Conservation (phyloP, 1,139 yeast species). For the Scheffersomyces titani region DNA sequence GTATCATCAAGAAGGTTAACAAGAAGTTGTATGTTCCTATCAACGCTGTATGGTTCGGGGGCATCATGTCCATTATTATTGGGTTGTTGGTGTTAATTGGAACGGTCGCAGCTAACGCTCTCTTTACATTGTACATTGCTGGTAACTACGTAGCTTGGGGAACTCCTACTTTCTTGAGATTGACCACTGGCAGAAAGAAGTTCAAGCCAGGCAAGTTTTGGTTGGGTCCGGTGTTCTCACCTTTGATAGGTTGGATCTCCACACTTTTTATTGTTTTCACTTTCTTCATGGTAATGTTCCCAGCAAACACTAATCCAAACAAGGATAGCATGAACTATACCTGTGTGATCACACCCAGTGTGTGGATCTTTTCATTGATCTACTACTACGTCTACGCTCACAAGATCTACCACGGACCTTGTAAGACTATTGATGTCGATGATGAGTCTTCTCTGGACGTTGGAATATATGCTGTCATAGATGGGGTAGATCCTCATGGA, state of each 20-base stretch:
- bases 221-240: slow-evolving; percentile 52
- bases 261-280: slow-evolving; percentile 36
- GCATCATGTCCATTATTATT: slow-evolving; percentile 45
- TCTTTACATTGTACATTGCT: slow-evolving; percentile 60
- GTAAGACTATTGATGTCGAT: slow-evolving; percentile 27
- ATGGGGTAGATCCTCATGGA: background rate
- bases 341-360: slow-evolving; percentile 50
- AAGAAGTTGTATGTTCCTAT: slow-evolving; percentile 55
- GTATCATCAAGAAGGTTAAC: slow-evolving; percentile 53
- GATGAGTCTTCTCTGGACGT: slow-evolving; percentile 7
- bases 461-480: slow-evolving; percentile 5
- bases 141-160: slow-evolving; percentile 65
- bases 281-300: slow-evolving; percentile 50
- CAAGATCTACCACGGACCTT: slow-evolving; percentile 53
- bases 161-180: slow-evolving; percentile 53
- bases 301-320: slow-evolving; percentile 34
- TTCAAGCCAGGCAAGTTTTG: slow-evolving; percentile 68
- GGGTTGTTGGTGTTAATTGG: slow-evolving; percentile 63
- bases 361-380: slow-evolving; percentile 39
- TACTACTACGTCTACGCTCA: slow-evolving; percentile 50
- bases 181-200: slow-evolving; percentile 45
- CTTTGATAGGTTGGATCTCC: slow-evolving; percentile 41
- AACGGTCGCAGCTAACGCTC: slow-evolving; percentile 59
- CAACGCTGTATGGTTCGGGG: slow-evolving; percentile 60
- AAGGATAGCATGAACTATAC: slow-evolving; percentile 59